A percentile compares a stretch with the other conserved stretches of the same genome.
These are phyloP conservation scores for Fusarium pseudocircinatum DNA, from an alignment of 2,329 filamentous ascomycete species.

Conservation along the genomic window DNA sequence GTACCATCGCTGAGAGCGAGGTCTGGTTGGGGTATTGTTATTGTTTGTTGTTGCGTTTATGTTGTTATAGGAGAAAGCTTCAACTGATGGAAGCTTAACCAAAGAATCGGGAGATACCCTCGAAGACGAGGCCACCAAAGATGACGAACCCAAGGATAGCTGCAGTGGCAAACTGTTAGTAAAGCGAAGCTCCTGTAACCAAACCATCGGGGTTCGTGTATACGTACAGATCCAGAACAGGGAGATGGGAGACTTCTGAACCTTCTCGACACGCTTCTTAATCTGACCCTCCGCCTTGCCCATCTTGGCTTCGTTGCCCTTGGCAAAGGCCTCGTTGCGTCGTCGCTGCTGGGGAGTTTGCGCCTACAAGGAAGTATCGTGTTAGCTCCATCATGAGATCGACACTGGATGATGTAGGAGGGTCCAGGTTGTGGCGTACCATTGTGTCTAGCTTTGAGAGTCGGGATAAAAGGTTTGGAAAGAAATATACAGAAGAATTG, in stretches of 20 bases:
- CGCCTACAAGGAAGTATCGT: conserved; percentile 60
- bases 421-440: conserved; percentile 18
- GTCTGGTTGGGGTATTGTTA: conserved; percentile 10
- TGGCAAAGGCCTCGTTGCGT: conserved; percentile 81
- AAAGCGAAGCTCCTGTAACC: background rate
- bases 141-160: conserved; percentile 68
- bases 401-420: background rate
- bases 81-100: conserved; percentile 33
- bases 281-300: conserved; percentile 75
- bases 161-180: conserved; percentile 41
- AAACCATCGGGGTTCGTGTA: background rate
- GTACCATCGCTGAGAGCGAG: background rate
- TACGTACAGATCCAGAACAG: conserved; percentile 70
- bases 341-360: conserved; percentile 87
- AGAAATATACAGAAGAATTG: conserved; percentile 5
- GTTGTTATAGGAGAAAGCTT: background rate
- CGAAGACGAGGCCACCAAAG: conserved; percentile 69
- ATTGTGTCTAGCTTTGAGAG: conserved; percentile 9
- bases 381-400: conserved; percentile 36
- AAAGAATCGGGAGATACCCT: conserved; percentile 65
- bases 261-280: conserved; percentile 68
- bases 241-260: conserved; percentile 69
- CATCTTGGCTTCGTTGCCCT: conserved; percentile 76
- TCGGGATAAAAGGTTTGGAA: background rate
- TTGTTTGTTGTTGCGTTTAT: conserved; percentile 1